Evolutionary conservation across 306 rosid genomes (phyloP).

Genomic region (Cucumis sativus): DNA sequence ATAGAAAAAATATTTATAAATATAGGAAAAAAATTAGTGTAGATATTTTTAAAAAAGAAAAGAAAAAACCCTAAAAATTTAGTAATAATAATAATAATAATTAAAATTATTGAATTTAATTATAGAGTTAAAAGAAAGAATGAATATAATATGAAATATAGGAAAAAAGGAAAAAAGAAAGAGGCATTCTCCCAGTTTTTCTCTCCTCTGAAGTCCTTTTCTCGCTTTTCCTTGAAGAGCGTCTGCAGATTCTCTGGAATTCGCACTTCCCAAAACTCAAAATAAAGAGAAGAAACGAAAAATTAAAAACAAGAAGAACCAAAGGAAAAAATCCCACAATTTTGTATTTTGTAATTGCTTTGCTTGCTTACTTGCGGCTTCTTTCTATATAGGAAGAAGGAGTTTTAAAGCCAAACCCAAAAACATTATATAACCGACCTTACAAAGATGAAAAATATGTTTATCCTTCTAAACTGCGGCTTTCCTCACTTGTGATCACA

Average conservation of each 20-base stretch:
- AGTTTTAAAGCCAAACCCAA: constrained; percentile 6
- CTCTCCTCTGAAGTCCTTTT: neutral
- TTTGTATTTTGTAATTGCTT: neutral
- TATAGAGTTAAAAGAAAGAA: too few relatives aligned
- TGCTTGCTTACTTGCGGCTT: neutral
- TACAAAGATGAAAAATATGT: constrained; percentile 11
- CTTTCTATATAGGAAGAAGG: constrained; percentile 8
- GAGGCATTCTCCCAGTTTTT: neutral
- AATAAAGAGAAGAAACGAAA: neutral
- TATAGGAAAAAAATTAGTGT: too few relatives aligned
- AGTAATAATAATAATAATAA: too few relatives aligned
- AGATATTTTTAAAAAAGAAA: too few relatives aligned
- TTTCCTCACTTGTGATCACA: constrained; percentile 22
- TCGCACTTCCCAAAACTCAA: constrained; percentile 26
- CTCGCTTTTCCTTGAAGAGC: constrained; percentile 13
- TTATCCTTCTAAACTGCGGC: constrained; percentile 19
- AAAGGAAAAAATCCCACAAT: constrained; percentile 16
- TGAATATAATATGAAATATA: too few relatives aligned
- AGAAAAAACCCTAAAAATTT: too few relatives aligned
- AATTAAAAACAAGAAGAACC: neutral
- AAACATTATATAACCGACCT: constrained; percentile 35
- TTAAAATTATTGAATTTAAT: too few relatives aligned
- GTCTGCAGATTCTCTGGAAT: constrained; percentile 41
- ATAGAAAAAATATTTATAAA: too few relatives aligned
- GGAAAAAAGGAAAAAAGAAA: neutral